A percentile compares a stretch with the other conserved stretches of the same genome.
phyloP scores from a whole-genome alignment of 2,329 filamentous ascomycete species.

The Chalaropsis thielavioides region DNA sequence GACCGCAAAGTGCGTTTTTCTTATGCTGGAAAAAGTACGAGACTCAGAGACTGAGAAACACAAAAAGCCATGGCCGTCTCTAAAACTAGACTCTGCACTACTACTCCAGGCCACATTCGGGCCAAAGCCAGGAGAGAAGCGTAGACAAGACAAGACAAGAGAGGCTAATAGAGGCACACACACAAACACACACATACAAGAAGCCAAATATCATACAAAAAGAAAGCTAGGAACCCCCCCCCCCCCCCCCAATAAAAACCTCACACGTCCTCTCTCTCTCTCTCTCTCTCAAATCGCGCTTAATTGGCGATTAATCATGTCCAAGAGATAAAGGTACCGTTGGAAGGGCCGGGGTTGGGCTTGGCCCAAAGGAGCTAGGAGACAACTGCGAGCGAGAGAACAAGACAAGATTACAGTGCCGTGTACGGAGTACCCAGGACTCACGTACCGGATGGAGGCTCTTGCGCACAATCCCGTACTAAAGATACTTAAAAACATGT shows the following conservation, averaged over 20 bases:
- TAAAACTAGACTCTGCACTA: neutral
- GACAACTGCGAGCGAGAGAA: neutral
- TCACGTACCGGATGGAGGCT: conserved; percentile 1
- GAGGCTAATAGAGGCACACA: neutral
- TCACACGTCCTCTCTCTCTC: neutral
- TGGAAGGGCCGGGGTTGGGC: neutral
- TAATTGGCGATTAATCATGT: neutral
- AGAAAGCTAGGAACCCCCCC: neutral
- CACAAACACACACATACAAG: too few relatives aligned
- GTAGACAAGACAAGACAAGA: neutral
- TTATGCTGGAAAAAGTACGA: neutral
- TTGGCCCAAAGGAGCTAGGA: neutral
- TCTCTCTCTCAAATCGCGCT: neutral
- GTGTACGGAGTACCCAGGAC: neutral
- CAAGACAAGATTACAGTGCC: conserved; percentile 6
- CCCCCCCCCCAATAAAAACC: too few relatives aligned
- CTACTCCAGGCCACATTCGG: neutral
- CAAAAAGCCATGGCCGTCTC: too few relatives aligned
- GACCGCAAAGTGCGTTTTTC: neutral
- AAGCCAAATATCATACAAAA: too few relatives aligned
- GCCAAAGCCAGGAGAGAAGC: neutral
- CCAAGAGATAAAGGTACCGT: conserved; percentile 1
- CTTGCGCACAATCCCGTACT: conserved; percentile 5
- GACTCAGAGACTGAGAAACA: too few relatives aligned
- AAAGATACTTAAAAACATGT: conserved; percentile 4